Conservation (phyloP, 768 basidiomycete species). For the Termitomyces sp. region DNA sequence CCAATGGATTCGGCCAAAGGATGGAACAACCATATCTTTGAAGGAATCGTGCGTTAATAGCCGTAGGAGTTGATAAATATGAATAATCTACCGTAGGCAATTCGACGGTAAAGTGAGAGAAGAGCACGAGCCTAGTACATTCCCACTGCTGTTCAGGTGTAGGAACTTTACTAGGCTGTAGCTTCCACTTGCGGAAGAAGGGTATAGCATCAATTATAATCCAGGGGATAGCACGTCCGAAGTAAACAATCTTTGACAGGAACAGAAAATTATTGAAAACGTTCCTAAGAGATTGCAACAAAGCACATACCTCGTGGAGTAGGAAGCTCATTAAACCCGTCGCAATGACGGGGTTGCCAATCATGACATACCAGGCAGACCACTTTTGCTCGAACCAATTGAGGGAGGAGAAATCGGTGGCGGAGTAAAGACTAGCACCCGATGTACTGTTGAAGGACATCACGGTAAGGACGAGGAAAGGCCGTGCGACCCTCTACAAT, state of each 20-base stretch:
- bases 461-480: constrained; percentile 23
- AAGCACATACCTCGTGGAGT: constrained; percentile 78
- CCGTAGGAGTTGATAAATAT: not conserved
- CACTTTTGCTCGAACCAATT: constrained; percentile 75
- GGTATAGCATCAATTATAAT: constrained; percentile 93
- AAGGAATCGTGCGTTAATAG: not conserved
- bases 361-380: constrained; percentile 80
- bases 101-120: constrained; percentile 95
- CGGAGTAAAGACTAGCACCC: constrained; percentile 44
- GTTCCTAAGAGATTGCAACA: not conserved
- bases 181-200: constrained; percentile 91
- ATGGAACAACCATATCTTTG: constrained; percentile 86
- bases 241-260: constrained; percentile 77
- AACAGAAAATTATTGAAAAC: not conserved
- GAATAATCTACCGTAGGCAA: constrained; percentile 68
- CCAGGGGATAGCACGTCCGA: constrained; percentile 93
- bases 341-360: constrained; percentile 87
- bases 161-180: constrained; percentile 84
- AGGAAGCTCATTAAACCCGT: constrained; percentile 92
- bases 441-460: constrained; percentile 43
- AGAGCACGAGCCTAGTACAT: constrained; percentile 90
- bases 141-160: constrained; percentile 85
- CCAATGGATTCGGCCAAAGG: constrained; percentile 83
- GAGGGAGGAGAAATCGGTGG: constrained; percentile 55
- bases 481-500: constrained; percentile 4